A percentile compares a stretch with the other conserved stretches of the same genome.
Conservation (phyloP, 164 flowering plant species). For the Kingdonia uniflora region DNA sequence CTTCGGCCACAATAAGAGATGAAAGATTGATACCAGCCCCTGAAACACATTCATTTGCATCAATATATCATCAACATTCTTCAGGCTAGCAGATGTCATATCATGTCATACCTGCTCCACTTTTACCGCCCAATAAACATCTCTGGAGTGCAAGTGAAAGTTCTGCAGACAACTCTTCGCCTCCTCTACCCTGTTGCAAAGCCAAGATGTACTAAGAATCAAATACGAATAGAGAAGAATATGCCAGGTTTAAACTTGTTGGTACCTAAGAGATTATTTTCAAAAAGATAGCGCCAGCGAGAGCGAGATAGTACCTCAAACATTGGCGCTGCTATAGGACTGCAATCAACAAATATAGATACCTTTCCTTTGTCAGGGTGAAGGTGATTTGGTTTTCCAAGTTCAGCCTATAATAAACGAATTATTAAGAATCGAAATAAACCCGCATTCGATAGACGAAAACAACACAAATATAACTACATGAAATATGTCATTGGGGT, state of each 20-base stretch:
- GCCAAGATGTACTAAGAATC: no score
- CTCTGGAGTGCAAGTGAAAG: slow-evolving; percentile 70
- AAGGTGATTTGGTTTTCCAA: slow-evolving; percentile 63
- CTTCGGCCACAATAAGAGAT: slow-evolving; percentile 59
- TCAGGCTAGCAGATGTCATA: no score
- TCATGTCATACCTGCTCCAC: slow-evolving; percentile 66
- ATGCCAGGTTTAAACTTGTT: no score
- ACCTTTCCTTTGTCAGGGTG: slow-evolving; percentile 84
- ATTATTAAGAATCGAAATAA: no score
- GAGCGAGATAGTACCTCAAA: slow-evolving; percentile 51
- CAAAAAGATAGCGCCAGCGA: no score
- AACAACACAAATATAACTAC: background rate
- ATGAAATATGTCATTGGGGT: background rate
- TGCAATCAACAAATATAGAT: slow-evolving; percentile 67
- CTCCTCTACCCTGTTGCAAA: slow-evolving; percentile 74
- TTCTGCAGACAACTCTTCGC: slow-evolving; percentile 79
- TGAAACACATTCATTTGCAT: slow-evolving; percentile 12
- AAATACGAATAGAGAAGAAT: no score
- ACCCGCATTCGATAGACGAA: no score
- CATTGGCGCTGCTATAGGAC: slow-evolving; percentile 77
- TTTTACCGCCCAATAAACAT: slow-evolving; percentile 85
- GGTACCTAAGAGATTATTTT: no score
- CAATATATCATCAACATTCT: background rate
- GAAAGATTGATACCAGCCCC: slow-evolving; percentile 92
- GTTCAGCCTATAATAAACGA: slow-evolving; percentile 64